Percentiles rank a stretch among this genome's conserved stretches.
Evolutionary conservation across 2,329 filamentous ascomycete species (phyloP).

Genomic region (Talaromyces amestolkiae): DNA sequence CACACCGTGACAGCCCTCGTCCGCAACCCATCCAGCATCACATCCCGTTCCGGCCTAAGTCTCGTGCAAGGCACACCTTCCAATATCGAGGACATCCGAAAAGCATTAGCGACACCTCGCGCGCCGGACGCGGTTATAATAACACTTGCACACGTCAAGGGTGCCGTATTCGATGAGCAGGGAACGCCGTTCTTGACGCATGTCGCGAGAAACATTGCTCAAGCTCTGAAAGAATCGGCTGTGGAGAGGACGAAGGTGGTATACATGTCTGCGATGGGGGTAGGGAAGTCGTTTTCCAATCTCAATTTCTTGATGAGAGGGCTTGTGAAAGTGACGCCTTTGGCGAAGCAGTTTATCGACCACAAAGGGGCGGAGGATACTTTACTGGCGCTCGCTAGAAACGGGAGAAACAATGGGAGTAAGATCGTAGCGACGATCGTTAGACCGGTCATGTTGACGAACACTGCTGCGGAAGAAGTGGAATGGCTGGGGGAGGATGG

Average conservation of each 20-base stretch:
- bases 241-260: slow-evolving; percentile 4
- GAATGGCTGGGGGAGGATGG: slow-evolving; percentile 6
- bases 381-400: not conserved
- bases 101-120: not conserved
- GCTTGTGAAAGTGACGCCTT: slow-evolving; percentile 6
- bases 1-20: slow-evolving; percentile 17
- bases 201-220: slow-evolving; percentile 10
- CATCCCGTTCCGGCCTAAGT: not conserved
- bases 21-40: slow-evolving; percentile 10
- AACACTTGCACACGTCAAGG: slow-evolving; percentile 12
- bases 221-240: not conserved
- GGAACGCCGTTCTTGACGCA: slow-evolving; percentile 13
- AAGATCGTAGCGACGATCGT: slow-evolving; percentile 2
- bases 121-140: slow-evolving; percentile 8
- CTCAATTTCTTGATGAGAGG: slow-evolving; percentile 17
- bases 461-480: not conserved
- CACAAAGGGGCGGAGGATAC: slow-evolving; percentile 12
- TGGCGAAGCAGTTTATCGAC: slow-evolving; percentile 8
- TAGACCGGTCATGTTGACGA: slow-evolving; percentile 16
- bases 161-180: not conserved
- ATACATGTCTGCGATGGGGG: slow-evolving; percentile 17
- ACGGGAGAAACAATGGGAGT: not conserved
- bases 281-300: slow-evolving; percentile 6
- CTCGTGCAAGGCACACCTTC: slow-evolving; percentile 17
- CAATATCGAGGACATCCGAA: slow-evolving; percentile 13